phyloP scores from a whole-genome alignment of 306 rosid species.

The Clitoria ternatea region DNA sequence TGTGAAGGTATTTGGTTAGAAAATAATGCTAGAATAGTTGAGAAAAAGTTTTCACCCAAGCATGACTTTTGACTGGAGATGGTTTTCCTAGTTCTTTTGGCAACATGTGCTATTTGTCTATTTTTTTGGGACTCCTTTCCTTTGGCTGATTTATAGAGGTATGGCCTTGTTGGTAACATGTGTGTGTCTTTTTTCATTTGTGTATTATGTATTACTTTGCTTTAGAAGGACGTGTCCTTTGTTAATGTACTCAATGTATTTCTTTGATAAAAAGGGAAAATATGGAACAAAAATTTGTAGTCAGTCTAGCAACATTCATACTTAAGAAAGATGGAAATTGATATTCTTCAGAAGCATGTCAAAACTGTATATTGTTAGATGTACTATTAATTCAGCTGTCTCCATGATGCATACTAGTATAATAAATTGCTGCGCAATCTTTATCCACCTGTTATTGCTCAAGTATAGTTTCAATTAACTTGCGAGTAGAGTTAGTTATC shows the following conservation, averaged over 20 bases:
- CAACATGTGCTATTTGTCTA: background rate
- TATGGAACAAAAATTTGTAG: background rate
- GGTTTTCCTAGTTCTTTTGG: background rate
- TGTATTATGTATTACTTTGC: background rate
- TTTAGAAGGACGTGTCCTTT: background rate
- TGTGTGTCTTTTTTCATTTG: background rate
- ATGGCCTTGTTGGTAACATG: background rate
- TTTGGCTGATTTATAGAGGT: background rate
- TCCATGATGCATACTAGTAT: background rate
- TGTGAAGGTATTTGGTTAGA: background rate
- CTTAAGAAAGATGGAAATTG: background rate
- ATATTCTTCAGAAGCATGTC: background rate
- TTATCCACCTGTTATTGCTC: background rate
- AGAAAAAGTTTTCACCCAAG: background rate
- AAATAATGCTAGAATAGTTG: background rate
- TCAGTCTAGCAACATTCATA: background rate
- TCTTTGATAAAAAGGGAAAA: background rate
- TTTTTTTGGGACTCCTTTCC: too few relatives aligned
- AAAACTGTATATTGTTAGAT: background rate
- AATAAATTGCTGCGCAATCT: background rate
- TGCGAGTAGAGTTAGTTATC: background rate
- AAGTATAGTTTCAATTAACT: constrained; percentile 11
- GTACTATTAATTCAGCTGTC: constrained; percentile 6
- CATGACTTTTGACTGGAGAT: background rate
- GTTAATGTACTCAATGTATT: background rate